Evolutionary conservation across 164 flowering plant species (phyloP), one percentile per base, ranked within the genome.

Genomic region (Taxillus chinensis): DNA sequence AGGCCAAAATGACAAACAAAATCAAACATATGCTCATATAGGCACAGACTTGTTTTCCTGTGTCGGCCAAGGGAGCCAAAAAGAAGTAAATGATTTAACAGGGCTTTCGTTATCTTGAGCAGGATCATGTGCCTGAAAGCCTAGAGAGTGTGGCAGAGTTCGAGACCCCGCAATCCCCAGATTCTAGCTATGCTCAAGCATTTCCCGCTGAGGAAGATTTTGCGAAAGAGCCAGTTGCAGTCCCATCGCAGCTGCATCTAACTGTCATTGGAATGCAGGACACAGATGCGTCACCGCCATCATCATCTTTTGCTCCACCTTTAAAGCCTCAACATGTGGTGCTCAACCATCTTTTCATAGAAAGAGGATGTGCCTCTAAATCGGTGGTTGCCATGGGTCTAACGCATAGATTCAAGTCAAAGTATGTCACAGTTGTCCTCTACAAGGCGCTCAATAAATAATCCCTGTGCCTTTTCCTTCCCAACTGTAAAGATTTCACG

Each of bases 391-490:
- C 92, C 7, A 73, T 93, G 43, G 96, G 98, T 46, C 45, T 83
- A 57, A 86, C 92, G 14, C 89, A 88, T 64, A 73, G 98, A 72
- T 87, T 86, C 71, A 75, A 81, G 74, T 77, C 96, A 45, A 92
- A 90, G 73, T 92, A 87, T 70, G 96, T 90, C 14, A 92, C 93
- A 27, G 89, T 86, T 41, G 86, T 87, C 67, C 96, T 92, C 55
- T 92, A 88, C 64, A 92, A 92, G 79, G 92, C 96, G 5, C 78
- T 81, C 27, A 77, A 73, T 60, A 79, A 85, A 83, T 86, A 70
- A 75, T 7, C 11, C 37, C n/a, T 39, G 4, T 62, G 27, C 27
- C 1, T 27, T 27, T 27, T 27, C 2, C 27, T 27, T 27, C 27
- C 27, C 27, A 27, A 27, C 27, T 27, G 27, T 27, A 27, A 27